Evolutionary conservation across 2,329 filamentous ascomycete species (phyloP).

Genomic region (Penicillium olsonii): DNA sequence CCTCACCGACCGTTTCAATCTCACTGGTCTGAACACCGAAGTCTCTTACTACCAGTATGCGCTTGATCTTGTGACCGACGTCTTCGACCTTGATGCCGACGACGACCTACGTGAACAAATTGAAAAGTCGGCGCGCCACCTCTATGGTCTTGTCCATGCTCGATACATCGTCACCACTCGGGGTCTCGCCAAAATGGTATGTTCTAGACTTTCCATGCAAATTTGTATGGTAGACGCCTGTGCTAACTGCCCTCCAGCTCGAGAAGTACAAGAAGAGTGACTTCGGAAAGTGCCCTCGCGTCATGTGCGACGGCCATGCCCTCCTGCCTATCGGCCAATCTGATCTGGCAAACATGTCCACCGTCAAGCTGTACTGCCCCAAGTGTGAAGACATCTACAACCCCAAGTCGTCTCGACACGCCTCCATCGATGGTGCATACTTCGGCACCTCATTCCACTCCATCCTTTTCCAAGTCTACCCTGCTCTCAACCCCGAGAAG

Average conservation of each 20-base stretch:
- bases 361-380: conserved; percentile 95
- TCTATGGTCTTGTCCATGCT: conserved; percentile 95
- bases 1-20: conserved; percentile 94
- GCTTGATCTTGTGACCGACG: conserved; percentile 93
- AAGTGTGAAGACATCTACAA: conserved; percentile 99
- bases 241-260: conserved; percentile 59
- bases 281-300: conserved; percentile 96
- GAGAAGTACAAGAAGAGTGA: conserved; percentile 99
- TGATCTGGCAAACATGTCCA: conserved; percentile 81
- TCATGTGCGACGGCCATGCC: conserved; percentile 90
- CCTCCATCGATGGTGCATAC: conserved; percentile 94
- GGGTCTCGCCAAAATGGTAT: conserved; percentile 93
- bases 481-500: conserved; percentile 83
- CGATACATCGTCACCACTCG: conserved; percentile 95
- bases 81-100: conserved; percentile 97
- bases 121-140: conserved; percentile 91
- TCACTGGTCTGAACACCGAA: conserved; percentile 94
- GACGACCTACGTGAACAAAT: conserved; percentile 98
- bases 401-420: conserved; percentile 94
- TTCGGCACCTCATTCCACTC: conserved; percentile 99
- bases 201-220: conserved; percentile 17
- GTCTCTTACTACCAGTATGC: conserved; percentile 99
- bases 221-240: neutral
- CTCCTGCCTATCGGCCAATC: conserved; percentile 93
- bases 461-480: conserved; percentile 98